These are phyloP conservation scores for Plasmodium gonderi DNA, from an alignment of 169 alveolate species.

Conservation along the genomic window DNA sequence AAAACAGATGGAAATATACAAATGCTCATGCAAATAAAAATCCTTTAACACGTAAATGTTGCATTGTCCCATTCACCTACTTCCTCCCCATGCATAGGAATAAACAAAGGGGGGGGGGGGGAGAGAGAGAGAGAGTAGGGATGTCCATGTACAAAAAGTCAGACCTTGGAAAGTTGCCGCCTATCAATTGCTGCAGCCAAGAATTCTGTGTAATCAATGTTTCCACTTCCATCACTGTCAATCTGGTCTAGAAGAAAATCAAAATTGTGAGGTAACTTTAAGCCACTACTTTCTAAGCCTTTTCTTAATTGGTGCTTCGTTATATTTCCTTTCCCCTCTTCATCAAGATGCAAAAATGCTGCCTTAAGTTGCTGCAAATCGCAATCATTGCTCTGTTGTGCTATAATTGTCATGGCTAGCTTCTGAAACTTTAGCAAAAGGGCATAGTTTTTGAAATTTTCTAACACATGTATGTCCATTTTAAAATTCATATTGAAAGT, in stretches of 20 bases:
- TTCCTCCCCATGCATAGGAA: too few species aligned
- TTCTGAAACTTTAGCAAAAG: constrained; percentile 71
- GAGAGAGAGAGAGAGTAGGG: too few species aligned
- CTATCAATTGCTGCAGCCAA: constrained; percentile 86
- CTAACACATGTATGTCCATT: constrained; percentile 66
- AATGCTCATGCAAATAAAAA: too few species aligned
- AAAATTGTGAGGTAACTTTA: constrained; percentile 81
- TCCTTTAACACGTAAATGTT: too few species aligned
- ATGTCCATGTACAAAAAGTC: too few species aligned
- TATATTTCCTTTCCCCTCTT: constrained; percentile 79
- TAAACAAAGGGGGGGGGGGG: too few species aligned
- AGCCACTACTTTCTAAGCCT: constrained; percentile 77
- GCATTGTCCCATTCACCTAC: too few species aligned
- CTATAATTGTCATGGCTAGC: constrained; percentile 81
- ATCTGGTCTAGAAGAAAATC: constrained; percentile 85
- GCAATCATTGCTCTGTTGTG: constrained; percentile 81
- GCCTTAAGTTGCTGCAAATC: constrained; percentile 77
- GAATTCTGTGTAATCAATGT: constrained; percentile 88
- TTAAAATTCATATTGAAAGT: constrained; percentile 22
- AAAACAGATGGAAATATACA: neutral
- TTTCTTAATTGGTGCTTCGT: constrained; percentile 76
- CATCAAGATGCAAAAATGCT: constrained; percentile 77
- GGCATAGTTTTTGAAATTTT: constrained; percentile 58
- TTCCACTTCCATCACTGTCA: constrained; percentile 91
- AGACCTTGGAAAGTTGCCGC: constrained; percentile 53